These are phyloP conservation scores for Fomitopsis pinicola DNA, from an alignment of 1,284 basidiomycete species.

Conservation along the genomic window DNA sequence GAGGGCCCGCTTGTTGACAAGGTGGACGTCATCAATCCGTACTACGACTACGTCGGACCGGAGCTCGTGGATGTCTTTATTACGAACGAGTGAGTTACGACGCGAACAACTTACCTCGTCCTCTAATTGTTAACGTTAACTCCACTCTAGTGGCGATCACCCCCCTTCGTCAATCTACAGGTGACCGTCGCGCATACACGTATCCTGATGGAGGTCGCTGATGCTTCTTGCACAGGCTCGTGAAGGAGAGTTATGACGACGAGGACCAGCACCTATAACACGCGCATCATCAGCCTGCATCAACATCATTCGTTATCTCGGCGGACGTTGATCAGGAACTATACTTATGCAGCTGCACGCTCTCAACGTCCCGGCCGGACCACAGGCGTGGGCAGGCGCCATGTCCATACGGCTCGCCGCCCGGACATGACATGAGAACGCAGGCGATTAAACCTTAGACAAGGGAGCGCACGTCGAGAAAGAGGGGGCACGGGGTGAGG, in stretches of 20 bases:
- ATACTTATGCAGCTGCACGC: not conserved
- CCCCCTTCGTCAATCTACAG: constrained; percentile 90
- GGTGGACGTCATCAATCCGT: constrained; percentile 88
- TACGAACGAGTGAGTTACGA: constrained; percentile 84
- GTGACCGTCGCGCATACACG: constrained; percentile 27
- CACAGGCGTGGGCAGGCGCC: not conserved
- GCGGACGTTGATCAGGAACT: not conserved
- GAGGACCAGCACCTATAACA: constrained; percentile 74
- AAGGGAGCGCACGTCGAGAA: not conserved
- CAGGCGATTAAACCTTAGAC: not conserved
- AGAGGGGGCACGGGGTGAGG: not conserved
- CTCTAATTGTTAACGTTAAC: not conserved
- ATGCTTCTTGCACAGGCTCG: constrained; percentile 43
- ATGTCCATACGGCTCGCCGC: not conserved
- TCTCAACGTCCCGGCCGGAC: not conserved
- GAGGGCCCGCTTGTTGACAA: constrained; percentile 75
- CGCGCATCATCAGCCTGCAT: not conserved
- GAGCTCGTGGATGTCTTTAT: constrained; percentile 93
- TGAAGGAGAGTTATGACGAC: constrained; percentile 92
- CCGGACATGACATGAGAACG: not conserved
- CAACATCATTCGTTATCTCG: not conserved
- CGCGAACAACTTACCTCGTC: not conserved
- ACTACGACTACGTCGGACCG: constrained; percentile 92
- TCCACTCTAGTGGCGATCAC: constrained; percentile 74
- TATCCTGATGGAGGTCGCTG: not conserved